Conservation (phyloP, 2,329 filamentous ascomycete genomes). For the Xylariaceae sp. region DNA sequence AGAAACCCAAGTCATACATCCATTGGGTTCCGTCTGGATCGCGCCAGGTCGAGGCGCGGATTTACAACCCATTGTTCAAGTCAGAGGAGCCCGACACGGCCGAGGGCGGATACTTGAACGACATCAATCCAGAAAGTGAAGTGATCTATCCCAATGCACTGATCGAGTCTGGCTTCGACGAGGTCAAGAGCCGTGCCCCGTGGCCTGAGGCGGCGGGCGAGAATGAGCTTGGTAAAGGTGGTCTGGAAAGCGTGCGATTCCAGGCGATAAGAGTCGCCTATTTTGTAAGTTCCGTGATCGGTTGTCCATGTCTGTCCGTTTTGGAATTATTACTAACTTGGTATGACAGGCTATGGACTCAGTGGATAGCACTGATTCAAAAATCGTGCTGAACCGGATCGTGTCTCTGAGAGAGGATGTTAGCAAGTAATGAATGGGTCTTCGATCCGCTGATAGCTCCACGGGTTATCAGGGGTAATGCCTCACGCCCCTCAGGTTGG, state of each 20-base stretch:
- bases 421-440: conserved; percentile 58
- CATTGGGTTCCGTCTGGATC: conserved; percentile 80
- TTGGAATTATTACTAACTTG: conserved; percentile 12
- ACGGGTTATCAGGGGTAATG: too few relatives aligned
- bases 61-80: conserved; percentile 81
- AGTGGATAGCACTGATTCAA: conserved; percentile 67
- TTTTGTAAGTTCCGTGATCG: conserved; percentile 48
- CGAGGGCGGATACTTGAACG: conserved; percentile 73
- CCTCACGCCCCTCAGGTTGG: too few relatives aligned
- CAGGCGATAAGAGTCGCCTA: conserved; percentile 88
- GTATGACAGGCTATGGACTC: conserved; percentile 59
- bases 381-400: conserved; percentile 83
- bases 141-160: conserved; percentile 71
- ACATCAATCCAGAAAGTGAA: conserved; percentile 81
- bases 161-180: conserved; percentile 77
- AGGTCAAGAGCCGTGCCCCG: conserved; percentile 66
- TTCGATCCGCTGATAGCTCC: too few relatives aligned
- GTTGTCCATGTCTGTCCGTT: not conserved
- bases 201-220: conserved; percentile 79
- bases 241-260: conserved; percentile 75
- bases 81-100: conserved; percentile 74
- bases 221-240: conserved; percentile 53
- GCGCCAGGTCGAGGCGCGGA: conserved; percentile 65
- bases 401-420: conserved; percentile 85
- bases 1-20: conserved; percentile 75